These are phyloP conservation scores for Exophiala mesophila DNA, from an alignment of 2,329 filamentous ascomycete species.

Conservation along the genomic window DNA sequence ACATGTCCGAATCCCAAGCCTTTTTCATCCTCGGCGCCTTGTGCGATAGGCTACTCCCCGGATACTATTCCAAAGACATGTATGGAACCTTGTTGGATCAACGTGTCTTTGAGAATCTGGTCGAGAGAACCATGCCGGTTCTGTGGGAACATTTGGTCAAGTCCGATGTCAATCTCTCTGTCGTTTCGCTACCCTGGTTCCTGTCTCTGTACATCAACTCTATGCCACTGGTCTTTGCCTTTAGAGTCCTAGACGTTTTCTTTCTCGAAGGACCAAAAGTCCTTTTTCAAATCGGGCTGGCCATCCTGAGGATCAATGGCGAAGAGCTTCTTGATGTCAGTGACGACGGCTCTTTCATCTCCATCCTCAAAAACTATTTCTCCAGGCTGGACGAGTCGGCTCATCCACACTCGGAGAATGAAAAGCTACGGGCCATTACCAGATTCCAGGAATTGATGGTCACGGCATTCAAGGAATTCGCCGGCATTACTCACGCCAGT, in stretches of 20 bases:
- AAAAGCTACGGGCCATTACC: constrained; percentile 88
- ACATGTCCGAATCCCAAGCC: constrained; percentile 93
- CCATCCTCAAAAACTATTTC: constrained; percentile 92
- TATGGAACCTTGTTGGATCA: constrained; percentile 96
- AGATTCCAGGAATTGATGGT: constrained; percentile 98
- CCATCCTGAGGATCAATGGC: constrained; percentile 95
- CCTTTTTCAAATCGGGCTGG: constrained; percentile 90
- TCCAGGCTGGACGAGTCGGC: constrained; percentile 89
- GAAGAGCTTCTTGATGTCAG: constrained; percentile 89
- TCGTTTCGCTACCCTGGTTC: constrained; percentile 97
- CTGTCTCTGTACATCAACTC: constrained; percentile 98
- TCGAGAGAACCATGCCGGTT: constrained; percentile 98
- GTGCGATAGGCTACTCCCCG: constrained; percentile 87
- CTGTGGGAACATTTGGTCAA: constrained; percentile 98
- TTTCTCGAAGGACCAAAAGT: constrained; percentile 98
- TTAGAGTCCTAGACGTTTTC: constrained; percentile 93
- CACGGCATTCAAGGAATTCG: constrained; percentile 97
- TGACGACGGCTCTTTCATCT: constrained; percentile 95
- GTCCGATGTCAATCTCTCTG: constrained; percentile 92
- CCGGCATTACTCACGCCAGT: constrained; percentile 86
- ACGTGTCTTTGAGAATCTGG: constrained; percentile 92
- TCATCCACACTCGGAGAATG: constrained; percentile 90
- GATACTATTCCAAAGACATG: constrained; percentile 99
- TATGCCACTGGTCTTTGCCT: constrained; percentile 97
- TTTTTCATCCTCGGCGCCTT: constrained; percentile 90